These are phyloP conservation scores for Vitis rupestris DNA, from an alignment of 164 flowering plant species.

Conservation along the genomic window DNA sequence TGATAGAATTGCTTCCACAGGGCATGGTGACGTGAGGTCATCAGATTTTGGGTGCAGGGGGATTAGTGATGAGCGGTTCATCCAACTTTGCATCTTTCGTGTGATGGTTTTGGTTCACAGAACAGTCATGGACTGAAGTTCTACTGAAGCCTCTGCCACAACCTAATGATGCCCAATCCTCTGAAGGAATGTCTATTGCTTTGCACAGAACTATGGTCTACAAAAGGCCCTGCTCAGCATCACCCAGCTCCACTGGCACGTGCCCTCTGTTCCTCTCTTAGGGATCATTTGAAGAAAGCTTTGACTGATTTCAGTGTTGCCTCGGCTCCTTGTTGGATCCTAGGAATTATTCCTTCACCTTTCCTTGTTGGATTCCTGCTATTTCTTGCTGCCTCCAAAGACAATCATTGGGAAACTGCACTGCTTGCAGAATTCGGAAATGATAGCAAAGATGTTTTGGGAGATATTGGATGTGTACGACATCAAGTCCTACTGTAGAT, in stretches of 20 bases:
- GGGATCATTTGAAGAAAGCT: too few species aligned
- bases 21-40: slow-evolving; percentile 41
- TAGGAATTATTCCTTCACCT: slow-evolving; percentile 61
- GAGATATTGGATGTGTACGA: slow-evolving; percentile 85
- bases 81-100: too few species aligned
- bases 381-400: slow-evolving; percentile 94
- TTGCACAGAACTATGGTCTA: too few species aligned
- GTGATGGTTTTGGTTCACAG: too few species aligned
- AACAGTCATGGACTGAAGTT: too few species aligned
- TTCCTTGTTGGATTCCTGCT: slow-evolving; percentile 87
- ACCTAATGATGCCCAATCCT: too few species aligned
- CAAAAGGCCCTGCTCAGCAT: too few species aligned
- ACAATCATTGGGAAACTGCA: slow-evolving; percentile 88
- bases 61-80: slow-evolving; percentile 29
- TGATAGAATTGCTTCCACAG: slow-evolving; percentile 59
- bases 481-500: slow-evolving; percentile 92
- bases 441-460: slow-evolving; percentile 86
- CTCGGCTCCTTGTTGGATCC: slow-evolving; percentile 77
- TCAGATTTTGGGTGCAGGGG: slow-evolving; percentile 73
- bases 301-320: slow-evolving; percentile 39
- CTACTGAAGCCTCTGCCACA: too few species aligned
- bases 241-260: too few species aligned
- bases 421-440: slow-evolving; percentile 86
- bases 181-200: too few species aligned
- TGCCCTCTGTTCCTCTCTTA: too few species aligned